Evolutionary conservation across 2,329 filamentous ascomycete genomes (phyloP), one percentile per base, ranked within the genome.

Genomic region (Xylaria sp.): DNA sequence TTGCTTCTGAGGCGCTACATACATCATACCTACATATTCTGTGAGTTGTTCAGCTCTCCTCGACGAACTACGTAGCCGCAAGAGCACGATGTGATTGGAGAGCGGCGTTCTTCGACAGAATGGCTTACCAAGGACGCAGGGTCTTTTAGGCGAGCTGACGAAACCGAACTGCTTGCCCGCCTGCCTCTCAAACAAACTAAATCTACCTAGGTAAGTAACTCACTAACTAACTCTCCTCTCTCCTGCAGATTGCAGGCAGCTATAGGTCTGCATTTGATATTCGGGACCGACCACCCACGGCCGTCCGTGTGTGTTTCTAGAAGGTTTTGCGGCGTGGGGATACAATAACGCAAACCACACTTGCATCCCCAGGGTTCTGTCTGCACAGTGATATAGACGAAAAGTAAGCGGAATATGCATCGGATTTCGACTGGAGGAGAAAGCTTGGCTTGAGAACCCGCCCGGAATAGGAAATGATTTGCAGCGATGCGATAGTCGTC

Each of bases 361-460:
- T 55, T 65, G 59, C 53, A 69, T 60, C 57, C 24, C 24, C 45
- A 4, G 48, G 53, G 42, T 42, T 58, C 68, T 70, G 65, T 65
- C 24, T 27, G 24, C 24, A 27, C 58, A 24, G 58, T 64, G 48
- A 39, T 50, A 32, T 65, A 48, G 47, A 55, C 48, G 57, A 59
- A 63, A 62, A 59, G 68, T 70, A 65, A 65, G 58, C 58, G 50
- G 68, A 59, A 62, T 68, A 61, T 68, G 68, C 68, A 63, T 53
- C 50, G 60, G 48, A 56, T 61, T 68, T 50, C 47, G 36, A 32
- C 53, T 63, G 61, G 62, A 53, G 59, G 42, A 50, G 56, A 65
- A 63, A 56, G 60, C 62, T 62, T 68, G 65, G 54, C 58, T 62
- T 55, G 27, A 12, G 34, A 32, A 56, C 59, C 57, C 66, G 51